Evolutionary conservation across 805 yeast species (phyloP), one percentile per base, ranked within the genome.

Genomic region (Sporopachydermia lactativora): DNA sequence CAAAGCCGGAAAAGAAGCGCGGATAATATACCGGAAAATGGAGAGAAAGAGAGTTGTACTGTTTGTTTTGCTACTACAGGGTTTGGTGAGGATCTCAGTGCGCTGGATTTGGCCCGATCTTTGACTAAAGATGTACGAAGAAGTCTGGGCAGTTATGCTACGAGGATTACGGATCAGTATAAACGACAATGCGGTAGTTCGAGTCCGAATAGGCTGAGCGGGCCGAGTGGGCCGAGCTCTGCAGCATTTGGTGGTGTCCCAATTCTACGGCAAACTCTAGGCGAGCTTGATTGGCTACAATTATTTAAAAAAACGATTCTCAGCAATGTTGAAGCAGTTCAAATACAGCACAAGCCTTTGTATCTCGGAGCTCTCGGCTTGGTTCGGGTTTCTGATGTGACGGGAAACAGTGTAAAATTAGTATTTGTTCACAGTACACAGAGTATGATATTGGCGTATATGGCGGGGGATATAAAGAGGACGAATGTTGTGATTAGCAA

Each of bases 21-120:
- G 15, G 38, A 44, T 16, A 17, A 35, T 19, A 15, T 44, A 15
- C 19, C 47, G 52, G 44, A 54, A 17, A 62, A 64, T 1, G 66
- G 65, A 14, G 51, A 56, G 8, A 8, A 24, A 24, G 13, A 24
- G n/a, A 24, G 31, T 24, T 24, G 31, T n/a, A 24, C 31, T n/a
- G n/a, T 24, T 8, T 24, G 31, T n/a, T 24, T 24, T 24, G 31
- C 31, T 8, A 8, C 31, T n/a, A 24, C 31, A 24, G 31, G 31
- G 31, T 24, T 24, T 24, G 31, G 31, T 8, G 31, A 24, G 31
- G 31, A 24, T 24, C 31, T 24, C 8, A 24, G 13, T 8, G n/a
- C 13, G 13, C n/a, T 24, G n/a, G 31, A 24, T 24, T n/a, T 24
- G 8, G 31, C 31, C n/a, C 8, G 31, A 24, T 8, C 31, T 24